Base-by-base conservation (phyloP, 2,329 filamentous ascomycete species). In the Hymenoscyphus occultus region DNA sequence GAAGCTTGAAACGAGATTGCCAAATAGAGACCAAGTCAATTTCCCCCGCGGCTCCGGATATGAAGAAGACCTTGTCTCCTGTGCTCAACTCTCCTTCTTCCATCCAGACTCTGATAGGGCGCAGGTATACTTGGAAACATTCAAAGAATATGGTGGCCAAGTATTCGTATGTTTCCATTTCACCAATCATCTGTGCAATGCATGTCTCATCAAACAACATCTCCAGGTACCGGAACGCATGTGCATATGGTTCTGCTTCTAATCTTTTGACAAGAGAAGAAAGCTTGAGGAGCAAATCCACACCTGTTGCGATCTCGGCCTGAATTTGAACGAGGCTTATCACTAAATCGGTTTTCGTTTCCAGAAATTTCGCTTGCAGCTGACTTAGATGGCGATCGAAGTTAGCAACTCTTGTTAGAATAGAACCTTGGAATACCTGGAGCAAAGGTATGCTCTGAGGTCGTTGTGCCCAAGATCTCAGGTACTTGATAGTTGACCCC, bases 51-150 rank as follows among this genome's bases (percentile, higher is more conserved):
- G 82, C 80, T 65, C 89, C 83, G 2, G 83, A 83, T 5, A 97
- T 83, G 72, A 97, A 97, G 74, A 96, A 95, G 0, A 86, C 83
- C 67, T 86, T 86, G 69, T 93, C 88, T 1, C 83, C 82, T 0
- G 83, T 78, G 1, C 85, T 80, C 3, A 97, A 78, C 62, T 87
- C 85, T 0, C 94, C 94, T 45, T 86, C 83, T 71, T 92, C 87
- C 87, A 97, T 94, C 94, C 94, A 98, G 16, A 83, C 79, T 42
- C 88, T 84, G 56, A 97, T 89, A 0, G 93, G 91, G 48, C 87
- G 87, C 45, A 96, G 82, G 75, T 97, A 98, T 1, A 92, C 87
- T 64, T 88, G 85, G 65, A 97, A 90, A 73, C 92, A 96, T 57
- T 90, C 84, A 63, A 95, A 88, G 74, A 97, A 95, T 3, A 95